A percentile compares a stretch with the other conserved stretches of the same genome.
Conservation (phyloP, 768 basidiomycete genomes). For the Mycena polygramma region DNA sequence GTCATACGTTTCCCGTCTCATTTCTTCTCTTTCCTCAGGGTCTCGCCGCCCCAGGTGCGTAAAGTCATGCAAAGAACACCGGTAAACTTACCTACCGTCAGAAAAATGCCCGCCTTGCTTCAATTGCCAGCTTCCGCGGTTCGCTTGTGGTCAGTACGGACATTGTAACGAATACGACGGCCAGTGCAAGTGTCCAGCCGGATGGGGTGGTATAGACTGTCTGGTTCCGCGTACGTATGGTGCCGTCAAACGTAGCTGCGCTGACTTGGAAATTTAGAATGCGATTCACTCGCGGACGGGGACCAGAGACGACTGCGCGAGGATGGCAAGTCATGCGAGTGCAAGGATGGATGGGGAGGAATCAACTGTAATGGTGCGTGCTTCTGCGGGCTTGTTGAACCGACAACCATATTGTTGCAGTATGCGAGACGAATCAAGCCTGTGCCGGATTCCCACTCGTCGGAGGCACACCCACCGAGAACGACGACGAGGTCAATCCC, state of each 20-base stretch:
- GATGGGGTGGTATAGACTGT: constrained; percentile 99
- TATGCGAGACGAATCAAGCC: constrained; percentile 86
- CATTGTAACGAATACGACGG: constrained; percentile 93
- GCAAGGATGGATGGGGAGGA: constrained; percentile 95
- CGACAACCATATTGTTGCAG: constrained; percentile 54
- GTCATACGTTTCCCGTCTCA: constrained; percentile 5
- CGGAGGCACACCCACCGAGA: constrained; percentile 54
- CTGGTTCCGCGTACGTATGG: constrained; percentile 83
- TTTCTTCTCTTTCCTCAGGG: constrained; percentile 17
- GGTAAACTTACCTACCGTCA: constrained; percentile 38
- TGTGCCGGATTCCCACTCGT: constrained; percentile 84
- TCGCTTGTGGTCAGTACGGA: constrained; percentile 93
- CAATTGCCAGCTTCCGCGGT: constrained; percentile 94
- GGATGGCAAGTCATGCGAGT: constrained; percentile 82
- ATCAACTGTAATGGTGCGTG: constrained; percentile 95
- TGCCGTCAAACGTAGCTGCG: background rate
- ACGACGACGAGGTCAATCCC: constrained; percentile 50
- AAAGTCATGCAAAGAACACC: background rate
- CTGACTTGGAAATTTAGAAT: constrained; percentile 67
- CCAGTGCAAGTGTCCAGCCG: constrained; percentile 95
- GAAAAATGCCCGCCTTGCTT: constrained; percentile 90
- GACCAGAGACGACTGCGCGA: constrained; percentile 86
- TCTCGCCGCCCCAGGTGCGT: constrained; percentile 31
- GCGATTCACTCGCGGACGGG: constrained; percentile 94
- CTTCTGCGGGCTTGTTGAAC: background rate